These are phyloP conservation scores for Backusella macrospora DNA, from an alignment of 192 early-diverging fungal genomes.

Conservation along the genomic window DNA sequence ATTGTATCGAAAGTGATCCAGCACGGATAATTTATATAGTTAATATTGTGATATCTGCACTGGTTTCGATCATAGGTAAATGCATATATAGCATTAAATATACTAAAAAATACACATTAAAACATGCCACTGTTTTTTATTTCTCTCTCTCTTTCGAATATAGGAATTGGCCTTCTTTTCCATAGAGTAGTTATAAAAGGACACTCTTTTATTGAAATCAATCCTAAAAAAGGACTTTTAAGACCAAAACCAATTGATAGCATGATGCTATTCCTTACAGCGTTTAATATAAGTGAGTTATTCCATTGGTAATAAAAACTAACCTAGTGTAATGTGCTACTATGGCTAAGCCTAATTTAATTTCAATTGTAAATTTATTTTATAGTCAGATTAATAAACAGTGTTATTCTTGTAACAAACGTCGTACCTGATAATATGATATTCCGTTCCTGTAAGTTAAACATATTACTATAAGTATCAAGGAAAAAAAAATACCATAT, in stretches of 20 bases:
- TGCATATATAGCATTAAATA: background rate
- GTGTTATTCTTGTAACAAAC: background rate
- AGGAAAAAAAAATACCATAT: too few relatives aligned
- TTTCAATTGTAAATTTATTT: background rate
- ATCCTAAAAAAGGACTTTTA: background rate
- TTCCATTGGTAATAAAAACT: background rate
- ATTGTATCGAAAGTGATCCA: background rate
- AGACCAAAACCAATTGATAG: background rate
- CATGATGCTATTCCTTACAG: background rate
- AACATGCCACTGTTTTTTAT: background rate
- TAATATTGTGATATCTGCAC: background rate
- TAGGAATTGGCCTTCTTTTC: background rate
- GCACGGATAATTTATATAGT: background rate
- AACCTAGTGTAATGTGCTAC: background rate
- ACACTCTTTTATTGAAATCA: background rate
- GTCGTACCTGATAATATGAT: background rate
- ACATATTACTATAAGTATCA: background rate
- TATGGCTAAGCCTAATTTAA: background rate
- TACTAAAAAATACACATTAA: background rate
- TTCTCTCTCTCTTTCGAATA: background rate
- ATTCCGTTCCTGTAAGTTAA: background rate
- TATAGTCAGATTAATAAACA: background rate
- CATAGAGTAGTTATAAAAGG: background rate
- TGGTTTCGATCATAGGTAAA: background rate
- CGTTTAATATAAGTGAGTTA: background rate